Conservation (phyloP, 495 filamentous ascomycete species). For the Penicillium salamii region DNA sequence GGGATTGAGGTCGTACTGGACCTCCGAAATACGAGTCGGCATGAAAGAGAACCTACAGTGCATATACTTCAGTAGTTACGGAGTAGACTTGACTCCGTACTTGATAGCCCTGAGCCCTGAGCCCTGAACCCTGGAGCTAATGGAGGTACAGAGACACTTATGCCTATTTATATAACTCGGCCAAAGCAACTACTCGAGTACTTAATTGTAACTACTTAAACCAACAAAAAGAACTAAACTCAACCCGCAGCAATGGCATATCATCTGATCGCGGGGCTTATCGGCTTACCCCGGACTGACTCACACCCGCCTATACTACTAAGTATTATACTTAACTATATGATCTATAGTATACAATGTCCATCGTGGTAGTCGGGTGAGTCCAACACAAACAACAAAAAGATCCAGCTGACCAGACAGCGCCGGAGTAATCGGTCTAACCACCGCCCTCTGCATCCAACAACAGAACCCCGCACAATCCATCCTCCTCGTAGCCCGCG, state of each 20-base stretch:
- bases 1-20: slow-evolving; percentile 1
- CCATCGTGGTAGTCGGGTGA: slow-evolving; percentile 49
- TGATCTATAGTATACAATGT: no score
- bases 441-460: slow-evolving; percentile 50
- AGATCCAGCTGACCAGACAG: slow-evolving; percentile 30
- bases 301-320: no score
- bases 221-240: background rate
- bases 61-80: no score
- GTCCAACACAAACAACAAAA: background rate
- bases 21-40: background rate
- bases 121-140: no score
- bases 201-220: no score
- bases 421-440: slow-evolving; percentile 58
- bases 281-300: slow-evolving; percentile 17
- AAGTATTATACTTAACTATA: no score
- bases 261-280: slow-evolving; percentile 19
- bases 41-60: background rate
- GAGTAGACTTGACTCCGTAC: no score
- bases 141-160: no score
- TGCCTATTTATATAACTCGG: no score
- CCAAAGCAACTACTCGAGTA: no score
- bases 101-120: no score
- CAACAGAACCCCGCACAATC: slow-evolving; percentile 29
- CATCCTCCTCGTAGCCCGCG: slow-evolving; percentile 54
- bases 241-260: slow-evolving; percentile 4